phyloP scores from a whole-genome alignment of 495 filamentous ascomycete species.

The Penicillium manginii region DNA sequence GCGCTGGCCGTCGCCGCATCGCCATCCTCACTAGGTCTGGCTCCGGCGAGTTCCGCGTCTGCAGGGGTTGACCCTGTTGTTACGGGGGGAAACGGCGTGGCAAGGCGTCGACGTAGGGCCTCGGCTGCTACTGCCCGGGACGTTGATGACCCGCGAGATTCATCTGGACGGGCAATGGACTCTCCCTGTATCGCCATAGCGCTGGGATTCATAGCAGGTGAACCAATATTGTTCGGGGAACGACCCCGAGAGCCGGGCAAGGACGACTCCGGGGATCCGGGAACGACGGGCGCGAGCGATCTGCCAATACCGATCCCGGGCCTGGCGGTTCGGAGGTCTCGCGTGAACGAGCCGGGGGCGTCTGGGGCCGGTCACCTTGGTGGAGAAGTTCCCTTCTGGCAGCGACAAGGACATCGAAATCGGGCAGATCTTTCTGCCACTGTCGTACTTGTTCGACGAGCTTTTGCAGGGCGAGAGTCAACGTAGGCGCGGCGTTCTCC shows the following conservation, averaged over 20 bases:
- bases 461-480: slow-evolving; percentile 44
- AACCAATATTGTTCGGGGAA: slow-evolving; percentile 19
- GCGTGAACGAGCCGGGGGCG: slow-evolving; percentile 20
- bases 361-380: slow-evolving; percentile 31
- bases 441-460: slow-evolving; percentile 67
- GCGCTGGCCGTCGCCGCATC: slow-evolving; percentile 36
- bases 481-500: slow-evolving; percentile 36
- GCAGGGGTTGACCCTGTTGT: slow-evolving; percentile 3
- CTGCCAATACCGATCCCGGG: slow-evolving; percentile 18
- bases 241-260: slow-evolving; percentile 25
- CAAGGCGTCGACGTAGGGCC: slow-evolving; percentile 42
- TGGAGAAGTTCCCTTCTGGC: slow-evolving; percentile 62
- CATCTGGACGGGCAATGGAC: slow-evolving; percentile 23
- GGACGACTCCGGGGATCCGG: slow-evolving; percentile 64
- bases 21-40: slow-evolving; percentile 19
- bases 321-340: slow-evolving; percentile 29
- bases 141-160: slow-evolving; percentile 36
- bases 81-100: slow-evolving; percentile 38
- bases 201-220: slow-evolving; percentile 18
- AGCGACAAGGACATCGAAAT: slow-evolving; percentile 76
- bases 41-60: slow-evolving; percentile 2
- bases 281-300: slow-evolving; percentile 54
- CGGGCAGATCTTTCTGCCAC: slow-evolving; percentile 69
- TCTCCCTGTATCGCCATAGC: slow-evolving; percentile 31
- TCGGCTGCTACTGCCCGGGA: slow-evolving; percentile 36